phyloP scores from a whole-genome alignment of 108 stramenopile species.

The Parietichytrium sp. region DNA sequence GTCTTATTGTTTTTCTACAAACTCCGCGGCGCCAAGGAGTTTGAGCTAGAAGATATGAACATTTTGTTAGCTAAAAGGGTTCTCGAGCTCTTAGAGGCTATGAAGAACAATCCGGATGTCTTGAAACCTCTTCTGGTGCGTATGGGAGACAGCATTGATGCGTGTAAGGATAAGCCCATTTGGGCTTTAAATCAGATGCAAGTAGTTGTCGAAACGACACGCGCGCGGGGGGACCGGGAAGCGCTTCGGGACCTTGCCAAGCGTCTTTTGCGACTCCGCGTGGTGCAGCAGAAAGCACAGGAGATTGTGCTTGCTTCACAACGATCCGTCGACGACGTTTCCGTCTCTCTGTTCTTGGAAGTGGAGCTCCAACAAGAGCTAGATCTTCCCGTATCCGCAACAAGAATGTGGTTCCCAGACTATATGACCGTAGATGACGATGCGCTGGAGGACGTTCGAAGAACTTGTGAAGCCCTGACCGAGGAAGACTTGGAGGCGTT shows the following conservation, averaged over 20 bases:
- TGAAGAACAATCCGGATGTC: background rate
- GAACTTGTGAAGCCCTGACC: background rate
- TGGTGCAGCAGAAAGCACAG: background rate
- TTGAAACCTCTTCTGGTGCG: background rate
- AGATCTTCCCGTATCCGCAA: background rate
- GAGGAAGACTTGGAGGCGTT: background rate
- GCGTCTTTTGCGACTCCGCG: background rate
- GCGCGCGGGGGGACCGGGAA: conserved; percentile 17
- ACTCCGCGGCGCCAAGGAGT: background rate
- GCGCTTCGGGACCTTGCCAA: background rate
- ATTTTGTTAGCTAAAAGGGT: background rate
- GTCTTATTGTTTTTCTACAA: background rate
- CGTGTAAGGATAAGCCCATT: conserved; percentile 27
- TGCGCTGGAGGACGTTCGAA: background rate
- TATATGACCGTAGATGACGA: background rate
- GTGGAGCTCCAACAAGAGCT: background rate
- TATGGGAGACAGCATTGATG: conserved; percentile 26
- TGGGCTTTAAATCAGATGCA: conserved; percentile 14
- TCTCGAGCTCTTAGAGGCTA: background rate
- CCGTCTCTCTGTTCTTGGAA: background rate
- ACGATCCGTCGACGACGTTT: background rate
- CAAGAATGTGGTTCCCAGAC: background rate
- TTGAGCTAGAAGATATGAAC: background rate
- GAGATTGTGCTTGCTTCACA: background rate
- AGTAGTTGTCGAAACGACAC: background rate